These are phyloP conservation scores for Emericellopsis cladophorae DNA, from an alignment of 2,329 filamentous ascomycete genomes.

Conservation along the genomic window DNA sequence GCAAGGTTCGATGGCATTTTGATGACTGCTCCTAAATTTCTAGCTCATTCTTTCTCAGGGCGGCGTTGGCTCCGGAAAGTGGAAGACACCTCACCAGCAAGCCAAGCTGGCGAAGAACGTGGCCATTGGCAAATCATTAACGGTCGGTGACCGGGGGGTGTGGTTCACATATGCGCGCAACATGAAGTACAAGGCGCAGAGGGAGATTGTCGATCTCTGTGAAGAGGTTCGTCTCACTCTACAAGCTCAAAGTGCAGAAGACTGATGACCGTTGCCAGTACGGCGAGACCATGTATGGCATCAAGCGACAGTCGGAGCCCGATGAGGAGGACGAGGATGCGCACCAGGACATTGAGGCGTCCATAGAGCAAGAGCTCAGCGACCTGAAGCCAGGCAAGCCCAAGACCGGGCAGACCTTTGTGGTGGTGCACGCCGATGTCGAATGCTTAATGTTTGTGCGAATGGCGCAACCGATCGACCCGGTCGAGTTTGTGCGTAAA, in stretches of 20 bases:
- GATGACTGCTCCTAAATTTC: neutral
- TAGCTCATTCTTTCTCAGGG: neutral
- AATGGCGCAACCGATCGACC: slow-evolving; percentile 40
- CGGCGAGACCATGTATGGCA: slow-evolving; percentile 47
- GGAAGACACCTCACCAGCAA: slow-evolving; percentile 48
- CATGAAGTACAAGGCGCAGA: slow-evolving; percentile 56
- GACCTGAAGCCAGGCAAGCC: slow-evolving; percentile 36
- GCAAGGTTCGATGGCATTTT: slow-evolving; percentile 19
- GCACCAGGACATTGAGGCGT: slow-evolving; percentile 53
- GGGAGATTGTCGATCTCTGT: slow-evolving; percentile 54
- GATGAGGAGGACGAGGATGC: slow-evolving; percentile 10
- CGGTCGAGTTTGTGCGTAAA: slow-evolving; percentile 35
- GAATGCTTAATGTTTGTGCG: slow-evolving; percentile 53
- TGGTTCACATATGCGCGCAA: slow-evolving; percentile 68
- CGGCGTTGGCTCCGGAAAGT: slow-evolving; percentile 27
- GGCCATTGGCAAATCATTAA: slow-evolving; percentile 33
- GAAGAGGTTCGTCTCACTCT: slow-evolving; percentile 37
- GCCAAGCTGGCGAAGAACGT: slow-evolving; percentile 29
- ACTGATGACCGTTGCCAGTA: slow-evolving; percentile 34
- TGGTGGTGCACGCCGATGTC: slow-evolving; percentile 39
- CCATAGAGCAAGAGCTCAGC: slow-evolving; percentile 60
- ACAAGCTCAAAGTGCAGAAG: neutral
- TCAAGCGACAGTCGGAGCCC: slow-evolving; percentile 16
- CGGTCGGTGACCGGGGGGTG: slow-evolving; percentile 59
- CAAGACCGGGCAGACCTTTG: slow-evolving; percentile 34